Evolutionary conservation across 441 rosid genomes (phyloP).

Genomic region (Pelargonium cotyledonis): DNA sequence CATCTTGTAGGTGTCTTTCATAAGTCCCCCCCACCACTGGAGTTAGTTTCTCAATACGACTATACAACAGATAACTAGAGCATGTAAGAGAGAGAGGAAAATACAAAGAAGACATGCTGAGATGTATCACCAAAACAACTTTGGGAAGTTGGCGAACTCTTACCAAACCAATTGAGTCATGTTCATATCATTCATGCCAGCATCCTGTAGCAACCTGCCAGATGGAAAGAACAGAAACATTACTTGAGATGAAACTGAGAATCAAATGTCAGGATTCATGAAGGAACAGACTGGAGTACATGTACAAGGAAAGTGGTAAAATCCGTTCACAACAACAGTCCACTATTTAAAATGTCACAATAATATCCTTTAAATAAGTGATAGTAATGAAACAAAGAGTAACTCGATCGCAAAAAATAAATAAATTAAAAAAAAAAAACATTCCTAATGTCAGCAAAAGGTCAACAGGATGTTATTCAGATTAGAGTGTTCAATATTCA

Average conservation of each 20-base stretch:
- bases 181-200: slow-evolving; percentile 55
- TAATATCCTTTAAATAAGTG: background rate
- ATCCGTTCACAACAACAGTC: background rate
- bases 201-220: slow-evolving; percentile 73
- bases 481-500: background rate
- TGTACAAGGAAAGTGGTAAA: no score
- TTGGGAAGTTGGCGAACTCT: background rate
- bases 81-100: background rate
- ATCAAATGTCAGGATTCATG: background rate
- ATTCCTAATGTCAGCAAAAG: background rate
- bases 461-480: background rate
- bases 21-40: background rate
- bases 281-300: no score
- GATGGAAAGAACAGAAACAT: slow-evolving; percentile 11
- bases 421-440: no score
- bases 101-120: no score
- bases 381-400: background rate
- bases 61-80: background rate
- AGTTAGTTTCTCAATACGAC: background rate
- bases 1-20: background rate
- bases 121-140: no score
- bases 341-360: background rate
- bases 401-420: background rate
- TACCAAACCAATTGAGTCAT: slow-evolving; percentile 83
- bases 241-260: background rate